Conservation (phyloP, 345 rosid species). For the Salix exigua region DNA sequence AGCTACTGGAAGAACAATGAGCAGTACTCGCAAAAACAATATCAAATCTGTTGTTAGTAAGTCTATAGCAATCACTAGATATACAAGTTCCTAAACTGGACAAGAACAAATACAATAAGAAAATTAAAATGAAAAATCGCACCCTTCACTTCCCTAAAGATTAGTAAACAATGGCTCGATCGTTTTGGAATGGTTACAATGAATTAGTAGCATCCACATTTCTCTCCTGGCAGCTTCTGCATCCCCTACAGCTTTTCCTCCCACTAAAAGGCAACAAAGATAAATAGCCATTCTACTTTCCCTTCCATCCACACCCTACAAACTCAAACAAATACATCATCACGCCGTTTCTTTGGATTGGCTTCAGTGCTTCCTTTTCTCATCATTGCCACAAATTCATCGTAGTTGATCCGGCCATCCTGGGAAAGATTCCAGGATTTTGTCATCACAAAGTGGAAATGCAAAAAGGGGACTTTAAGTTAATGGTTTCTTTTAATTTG, state of each 20-base stretch:
- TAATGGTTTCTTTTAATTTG: not conserved
- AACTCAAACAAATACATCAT: slow-evolving; percentile 20
- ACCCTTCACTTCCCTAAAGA: not conserved
- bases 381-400: slow-evolving; percentile 98
- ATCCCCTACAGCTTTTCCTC: not conserved
- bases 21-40: not conserved
- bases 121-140: not conserved
- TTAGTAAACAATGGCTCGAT: not conserved
- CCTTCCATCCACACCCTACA: not conserved
- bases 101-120: not conserved
- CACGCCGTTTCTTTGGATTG: slow-evolving; percentile 84
- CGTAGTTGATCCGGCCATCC: slow-evolving; percentile 92
- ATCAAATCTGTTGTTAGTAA: not conserved
- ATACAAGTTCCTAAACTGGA: slow-evolving; percentile 7
- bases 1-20: not conserved
- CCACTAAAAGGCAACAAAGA: not conserved
- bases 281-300: not conserved
- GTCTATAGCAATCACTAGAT: not conserved
- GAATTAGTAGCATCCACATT: not conserved
- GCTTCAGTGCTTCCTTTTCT: slow-evolving; percentile 86
- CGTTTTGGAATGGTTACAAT: not conserved
- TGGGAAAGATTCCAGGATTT: slow-evolving; percentile 12
- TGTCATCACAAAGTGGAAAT: not conserved
- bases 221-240: not conserved
- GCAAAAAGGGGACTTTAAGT: not conserved